Base-by-base conservation (phyloP, 495 filamentous ascomycete genomes). In the Penicillium roqueforti region DNA sequence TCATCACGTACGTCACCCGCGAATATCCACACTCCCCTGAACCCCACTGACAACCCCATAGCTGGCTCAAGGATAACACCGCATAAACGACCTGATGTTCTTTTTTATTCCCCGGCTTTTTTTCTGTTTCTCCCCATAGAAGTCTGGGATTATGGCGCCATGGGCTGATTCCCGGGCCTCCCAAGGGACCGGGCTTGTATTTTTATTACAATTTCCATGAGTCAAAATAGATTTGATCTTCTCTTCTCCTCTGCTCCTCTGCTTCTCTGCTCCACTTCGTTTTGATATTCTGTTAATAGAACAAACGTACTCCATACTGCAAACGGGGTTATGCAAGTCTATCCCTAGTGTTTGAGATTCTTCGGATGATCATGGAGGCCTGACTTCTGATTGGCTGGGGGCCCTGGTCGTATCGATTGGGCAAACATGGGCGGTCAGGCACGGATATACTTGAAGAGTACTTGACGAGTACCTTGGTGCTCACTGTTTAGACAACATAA, bases 1-100 rank as follows among this genome's bases (percentile, higher is more conserved):
- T 99, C 62, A 95, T 97, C 83, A 92, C 91, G 89, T 95, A 87
- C 64, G 89, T 81, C 25, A 37, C 20, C 31, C 29, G 10, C 22
- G 23, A 22, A 29, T 18, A 29, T 18, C 36, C 23, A 13, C 13
- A 1, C 32, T 9, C 10, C 25, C 28, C 2, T 31, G 6, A 23
- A 41, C 44, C 47, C 16, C 39, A n/a, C 31, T 28, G 8, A 50
- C 44, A 48, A 55, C 6, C 22, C 23, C n/a, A 26, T 63, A 87
- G 83, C 66, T 84, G 70, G 81, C 78, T 87, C 73, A 83, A 85
- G 81, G 79, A 87, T 65, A 59, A 68, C 45, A 84, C 81, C 63
- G 68, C 69, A 70, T 86, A 85, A 79, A 79, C 60, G 66, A 62
- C 54, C 43, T 61, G 57, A 67, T 47, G 56, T 57, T 20, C 46